Base-by-base conservation (phyloP, 179 eudicot species). In the Amaranthus tricolor region DNA sequence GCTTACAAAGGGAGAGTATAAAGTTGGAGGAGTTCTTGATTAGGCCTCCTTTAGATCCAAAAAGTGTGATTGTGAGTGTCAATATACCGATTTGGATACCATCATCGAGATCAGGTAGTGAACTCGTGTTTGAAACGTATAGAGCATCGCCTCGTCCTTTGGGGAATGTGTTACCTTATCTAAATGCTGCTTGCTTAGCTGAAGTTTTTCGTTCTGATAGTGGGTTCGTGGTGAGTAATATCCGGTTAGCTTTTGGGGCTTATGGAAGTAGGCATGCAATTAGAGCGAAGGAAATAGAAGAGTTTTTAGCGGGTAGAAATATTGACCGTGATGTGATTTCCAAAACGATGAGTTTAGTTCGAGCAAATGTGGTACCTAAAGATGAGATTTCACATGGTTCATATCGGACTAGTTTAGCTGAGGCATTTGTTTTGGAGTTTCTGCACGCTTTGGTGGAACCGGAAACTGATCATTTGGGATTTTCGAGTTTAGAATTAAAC, bases 111-210 rank as follows among this genome's bases (percentile, higher is more conserved):
- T 69, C 82, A 56, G 73, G 73, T 17, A 68, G 74, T n/a, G 81
- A 80, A 70, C 75, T 90, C 67, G 17, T 88, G 68, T 95, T 90
- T 80, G 89, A 93, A 77, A 87, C 96, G 48, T 93, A 93, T 73
- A 87, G 99, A 72, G 97, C 97, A 73, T 76, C 99, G 58, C 93
- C 93, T 50, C 91, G 99, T 57, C 97, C 98, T 62, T 76, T 89
- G 20, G 99, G 99, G 59, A 93, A 87, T 78, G 90, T 97, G 31
- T 80, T 95, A 78, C 72, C 98, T 9, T 88, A 85, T 74, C 66
- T 95, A 55, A 87, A 93, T 79, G 97, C 99, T 80, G 94, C 98
- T 19, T 93, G 93, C 79, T 74, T 91, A 60, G 97, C 96, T 85
- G 85, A 91, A 69, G 82, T 93, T 75, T 84, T 81, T 74, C 65